Percentiles rank a stretch among this genome's conserved stretches.
Evolutionary conservation across 345 rosid species (phyloP).

Genomic region (Cardiospermum halicacabum): DNA sequence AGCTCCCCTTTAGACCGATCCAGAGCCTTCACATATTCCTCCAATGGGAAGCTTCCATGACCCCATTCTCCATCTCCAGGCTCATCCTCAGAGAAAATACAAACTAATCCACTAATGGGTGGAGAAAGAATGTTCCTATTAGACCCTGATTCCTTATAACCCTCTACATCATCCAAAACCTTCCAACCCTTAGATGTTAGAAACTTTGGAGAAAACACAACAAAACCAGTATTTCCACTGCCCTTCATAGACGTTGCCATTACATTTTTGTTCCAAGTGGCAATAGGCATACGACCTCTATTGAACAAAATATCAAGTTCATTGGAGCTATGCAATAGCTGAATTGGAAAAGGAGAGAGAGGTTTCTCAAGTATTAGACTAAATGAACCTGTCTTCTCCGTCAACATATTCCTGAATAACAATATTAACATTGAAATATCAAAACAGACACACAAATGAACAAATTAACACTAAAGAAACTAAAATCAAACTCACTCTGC

Average conservation of each 20-base stretch:
- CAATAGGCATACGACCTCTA: constrained; percentile 65
- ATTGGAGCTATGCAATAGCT: constrained; percentile 38
- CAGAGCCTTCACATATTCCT: constrained; percentile 81
- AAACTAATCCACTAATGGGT: constrained; percentile 49
- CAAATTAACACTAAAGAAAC: too few species aligned
- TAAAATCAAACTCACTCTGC: constrained; percentile 56
- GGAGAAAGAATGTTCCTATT: constrained; percentile 36
- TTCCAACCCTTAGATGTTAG: constrained; percentile 54
- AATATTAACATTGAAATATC: too few species aligned
- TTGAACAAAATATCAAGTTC: constrained; percentile 66
- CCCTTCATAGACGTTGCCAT: constrained; percentile 57
- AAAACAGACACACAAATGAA: too few species aligned
- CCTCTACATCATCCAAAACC: constrained; percentile 42
- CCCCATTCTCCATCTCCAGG: constrained; percentile 90
- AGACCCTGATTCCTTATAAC: constrained; percentile 24
- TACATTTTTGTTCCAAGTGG: constrained; percentile 61
- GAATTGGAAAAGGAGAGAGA: constrained; percentile 73
- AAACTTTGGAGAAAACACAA: constrained; percentile 70
- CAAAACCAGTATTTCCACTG: constrained; percentile 70
- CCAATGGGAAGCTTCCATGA: constrained; percentile 81
- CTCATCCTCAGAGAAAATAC: constrained; percentile 65
- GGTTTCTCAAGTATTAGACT: constrained; percentile 89
- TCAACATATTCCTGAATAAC: constrained; percentile 73
- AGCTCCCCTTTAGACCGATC: constrained; percentile 90
- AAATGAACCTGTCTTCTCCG: constrained; percentile 46